Conservation (phyloP, 2,329 filamentous ascomycete genomes). For the Sporothrix humicola region DNA sequence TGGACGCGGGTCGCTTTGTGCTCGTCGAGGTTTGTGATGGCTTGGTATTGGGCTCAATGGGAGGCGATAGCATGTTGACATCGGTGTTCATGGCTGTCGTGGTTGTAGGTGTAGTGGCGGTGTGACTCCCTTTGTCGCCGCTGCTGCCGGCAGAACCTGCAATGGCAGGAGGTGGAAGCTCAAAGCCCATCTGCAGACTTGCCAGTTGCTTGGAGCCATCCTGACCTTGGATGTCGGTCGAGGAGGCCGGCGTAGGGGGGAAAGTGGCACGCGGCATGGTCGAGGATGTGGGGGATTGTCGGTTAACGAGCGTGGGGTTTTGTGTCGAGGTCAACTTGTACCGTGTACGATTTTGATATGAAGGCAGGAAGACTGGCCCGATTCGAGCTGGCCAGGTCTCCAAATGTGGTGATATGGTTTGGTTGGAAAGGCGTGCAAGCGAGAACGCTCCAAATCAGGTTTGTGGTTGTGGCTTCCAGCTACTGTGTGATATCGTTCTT, state of each 20-base stretch:
- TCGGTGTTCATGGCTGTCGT: constrained; percentile 39
- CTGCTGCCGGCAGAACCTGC: constrained; percentile 45
- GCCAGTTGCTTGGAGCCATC: constrained; percentile 66
- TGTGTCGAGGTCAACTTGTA: neutral
- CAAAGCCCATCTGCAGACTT: constrained; percentile 70
- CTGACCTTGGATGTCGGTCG: constrained; percentile 77
- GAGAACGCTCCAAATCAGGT: neutral
- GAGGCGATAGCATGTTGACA: constrained; percentile 46
- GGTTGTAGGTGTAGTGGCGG: constrained; percentile 39
- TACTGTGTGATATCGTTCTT: neutral
- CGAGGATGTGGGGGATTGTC: constrained; percentile 1
- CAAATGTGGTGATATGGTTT: neutral
- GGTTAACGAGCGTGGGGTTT: neutral
- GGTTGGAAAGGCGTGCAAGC: neutral
- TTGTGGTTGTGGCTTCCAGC: neutral
- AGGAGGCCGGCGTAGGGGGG: constrained; percentile 79
- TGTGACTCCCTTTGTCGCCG: constrained; percentile 35
- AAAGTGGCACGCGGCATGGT: constrained; percentile 69
- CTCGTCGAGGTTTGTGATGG: neutral
- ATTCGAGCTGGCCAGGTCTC: neutral
- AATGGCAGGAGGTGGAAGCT: constrained; percentile 78
- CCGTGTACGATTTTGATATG: neutral
- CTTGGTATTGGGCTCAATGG: constrained; percentile 34
- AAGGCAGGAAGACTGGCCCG: neutral
- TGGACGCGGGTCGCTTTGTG: neutral